phyloP scores from a whole-genome alignment of 2,329 filamentous ascomycete genomes.

The Stagonosporopsis cucurbitacearum region DNA sequence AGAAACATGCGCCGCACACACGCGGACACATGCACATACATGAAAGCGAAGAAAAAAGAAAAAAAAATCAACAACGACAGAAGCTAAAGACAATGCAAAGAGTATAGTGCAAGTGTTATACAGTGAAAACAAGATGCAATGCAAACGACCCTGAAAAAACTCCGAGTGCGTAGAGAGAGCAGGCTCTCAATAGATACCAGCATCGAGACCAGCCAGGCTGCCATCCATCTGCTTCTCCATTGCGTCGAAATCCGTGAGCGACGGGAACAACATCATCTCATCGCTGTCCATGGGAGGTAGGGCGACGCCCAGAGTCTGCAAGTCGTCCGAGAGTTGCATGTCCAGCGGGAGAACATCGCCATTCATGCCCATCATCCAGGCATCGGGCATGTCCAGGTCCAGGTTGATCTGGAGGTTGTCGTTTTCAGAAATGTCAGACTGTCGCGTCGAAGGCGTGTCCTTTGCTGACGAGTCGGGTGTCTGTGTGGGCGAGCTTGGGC shows the following conservation, averaged over 20 bases:
- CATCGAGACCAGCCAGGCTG: conserved; percentile 24
- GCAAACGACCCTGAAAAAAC: conserved; percentile 6
- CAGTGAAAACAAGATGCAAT: not conserved
- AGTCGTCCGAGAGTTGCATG: conserved; percentile 40
- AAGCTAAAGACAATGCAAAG: not conserved
- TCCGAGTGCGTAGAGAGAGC: not conserved
- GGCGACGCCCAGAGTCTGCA: conserved; percentile 39
- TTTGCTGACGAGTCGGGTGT: conserved; percentile 48
- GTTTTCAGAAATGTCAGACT: conserved; percentile 53
- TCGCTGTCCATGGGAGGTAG: conserved; percentile 44
- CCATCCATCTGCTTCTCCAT: conserved; percentile 44
- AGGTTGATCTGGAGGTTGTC: conserved; percentile 52
- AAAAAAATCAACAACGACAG: too few relatives aligned
- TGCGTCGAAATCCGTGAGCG: conserved; percentile 44
- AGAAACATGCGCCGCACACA: too few relatives aligned
- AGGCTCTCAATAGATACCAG: conserved; percentile 12
- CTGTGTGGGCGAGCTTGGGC: conserved; percentile 39
- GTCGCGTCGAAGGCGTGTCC: conserved; percentile 46
- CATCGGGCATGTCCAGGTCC: conserved; percentile 44
- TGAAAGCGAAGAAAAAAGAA: not conserved
- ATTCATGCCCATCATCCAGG: conserved; percentile 37
- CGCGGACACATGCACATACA: too few relatives aligned
- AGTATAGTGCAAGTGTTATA: conserved; percentile 1
- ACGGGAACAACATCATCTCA: conserved; percentile 45
- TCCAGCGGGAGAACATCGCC: conserved; percentile 41